Base-by-base conservation (phyloP, 495 filamentous ascomycete genomes). In the Talaromyces trachyspermus region DNA sequence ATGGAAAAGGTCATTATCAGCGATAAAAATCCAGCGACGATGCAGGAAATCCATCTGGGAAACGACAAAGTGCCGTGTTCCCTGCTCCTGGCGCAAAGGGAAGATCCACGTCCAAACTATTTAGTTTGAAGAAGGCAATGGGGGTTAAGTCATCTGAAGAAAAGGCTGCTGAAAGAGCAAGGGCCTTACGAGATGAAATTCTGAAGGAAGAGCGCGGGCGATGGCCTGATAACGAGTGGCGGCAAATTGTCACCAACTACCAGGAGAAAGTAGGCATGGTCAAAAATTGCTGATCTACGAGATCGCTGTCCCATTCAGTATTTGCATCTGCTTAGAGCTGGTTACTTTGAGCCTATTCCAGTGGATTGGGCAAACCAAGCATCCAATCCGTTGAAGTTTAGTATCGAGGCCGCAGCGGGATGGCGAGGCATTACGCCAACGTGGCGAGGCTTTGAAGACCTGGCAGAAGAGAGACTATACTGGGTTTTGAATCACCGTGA, bases 291-390 rank as follows among this genome's bases (percentile, higher is more conserved):
- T 4, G 53, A 67, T 4, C 59, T 72, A 29, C 68, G 71, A 35
- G 47, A 43, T n/a, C 50, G 41, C 1, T 37, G 40, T 4, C 71
- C 71, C 29, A 54, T 62, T 25, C 69, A 74, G 43, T 74, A 74
- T 41, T 60, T 74, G 8, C 69, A 72, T 41, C 58, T 72, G 22
- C 65, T 74, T 11, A 61, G 61, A 35, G 71, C 71, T 3, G 71
- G 71, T 37, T 74, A 71, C 46, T 72, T 74, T 32, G 71, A 74
- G 51, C 68, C 71, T 4, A 74, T 74, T 37, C 68, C 70, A 5
- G 63, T 65, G 18, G 59, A 62, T 2, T 74, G 69, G 69, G 65
- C 66, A 18, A 56, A 52, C 18, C 58, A 50, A 17, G 51, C 47
- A 27, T 70, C 67, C 1, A 74, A 70, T 49, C 69, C 68, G 19